Conservation (phyloP, 1,284 basidiomycete genomes). For the Crucibulum parvulum region DNA sequence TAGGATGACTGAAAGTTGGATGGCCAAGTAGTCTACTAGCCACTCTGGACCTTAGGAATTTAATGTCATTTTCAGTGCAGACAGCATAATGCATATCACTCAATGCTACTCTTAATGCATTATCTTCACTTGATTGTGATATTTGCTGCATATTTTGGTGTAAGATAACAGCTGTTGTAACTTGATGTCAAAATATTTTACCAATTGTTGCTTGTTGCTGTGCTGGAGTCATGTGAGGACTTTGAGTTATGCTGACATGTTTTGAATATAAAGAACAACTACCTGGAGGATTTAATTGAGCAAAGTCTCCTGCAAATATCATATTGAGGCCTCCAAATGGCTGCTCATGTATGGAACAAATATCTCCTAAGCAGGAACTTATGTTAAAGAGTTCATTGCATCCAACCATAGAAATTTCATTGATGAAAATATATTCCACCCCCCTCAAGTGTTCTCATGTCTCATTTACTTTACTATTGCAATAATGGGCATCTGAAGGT, state of each 20-base stretch:
- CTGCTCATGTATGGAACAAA: constrained; percentile 7
- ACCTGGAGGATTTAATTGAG: constrained; percentile 12
- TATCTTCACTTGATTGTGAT: constrained; percentile 1
- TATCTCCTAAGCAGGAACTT: constrained; percentile 8
- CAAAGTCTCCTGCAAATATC: constrained; percentile 22
- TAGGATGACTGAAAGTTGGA: too few species aligned
- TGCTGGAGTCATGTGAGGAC: not conserved
- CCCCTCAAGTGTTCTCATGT: constrained; percentile 13
- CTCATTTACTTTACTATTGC: not conserved
- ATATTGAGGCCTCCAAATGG: constrained; percentile 26
- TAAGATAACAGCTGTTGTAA: too few species aligned
- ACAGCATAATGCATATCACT: constrained; percentile 13
- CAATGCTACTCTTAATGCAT: constrained; percentile 10
- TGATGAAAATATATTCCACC: constrained; percentile 42
- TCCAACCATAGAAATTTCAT: constrained; percentile 45
- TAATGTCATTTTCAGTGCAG: too few species aligned
- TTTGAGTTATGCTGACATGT: not conserved
- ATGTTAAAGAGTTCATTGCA: constrained; percentile 29
- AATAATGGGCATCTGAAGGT: not conserved
- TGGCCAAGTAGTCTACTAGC: too few species aligned
- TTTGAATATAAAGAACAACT: constrained; percentile 7
- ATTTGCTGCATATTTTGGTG: too few species aligned
- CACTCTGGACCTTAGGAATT: too few species aligned
- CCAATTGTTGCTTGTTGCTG: constrained; percentile 7
- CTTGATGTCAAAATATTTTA: constrained; percentile 15